A percentile compares a stretch with the other conserved stretches of the same genome.
Conservation (phyloP, 257 asterid species). For the Nicotiana attenuata region DNA sequence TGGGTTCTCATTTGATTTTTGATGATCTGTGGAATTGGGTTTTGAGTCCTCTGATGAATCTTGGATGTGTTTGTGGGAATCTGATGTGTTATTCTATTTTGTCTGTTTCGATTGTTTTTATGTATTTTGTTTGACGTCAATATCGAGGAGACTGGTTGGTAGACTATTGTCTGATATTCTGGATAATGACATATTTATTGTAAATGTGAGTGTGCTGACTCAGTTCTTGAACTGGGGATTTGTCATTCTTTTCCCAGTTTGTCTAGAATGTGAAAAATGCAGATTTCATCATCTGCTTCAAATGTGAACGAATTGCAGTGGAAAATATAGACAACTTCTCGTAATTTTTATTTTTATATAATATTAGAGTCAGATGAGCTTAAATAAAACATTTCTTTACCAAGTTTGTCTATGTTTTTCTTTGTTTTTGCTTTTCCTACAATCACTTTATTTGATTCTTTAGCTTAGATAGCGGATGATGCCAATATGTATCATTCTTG, state of each 20-base stretch:
- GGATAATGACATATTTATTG: not conserved
- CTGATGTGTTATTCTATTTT: slow-evolving; percentile 3
- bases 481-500: not conserved
- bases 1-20: not conserved
- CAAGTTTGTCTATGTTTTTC: not conserved
- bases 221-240: not conserved
- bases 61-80: not conserved
- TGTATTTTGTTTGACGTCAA: not conserved
- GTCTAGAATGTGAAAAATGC: too few relatives aligned
- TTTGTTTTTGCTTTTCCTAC: not conserved
- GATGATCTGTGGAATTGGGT: not conserved
- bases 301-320: too few relatives aligned
- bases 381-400: too few relatives aligned
- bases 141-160: slow-evolving; percentile 5
- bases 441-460: not conserved
- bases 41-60: not conserved
- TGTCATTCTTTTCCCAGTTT: not conserved
- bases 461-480: not conserved
- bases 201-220: not conserved
- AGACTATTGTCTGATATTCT: not conserved
- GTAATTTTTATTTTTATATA: not conserved
- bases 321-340: not conserved
- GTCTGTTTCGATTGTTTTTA: not conserved
- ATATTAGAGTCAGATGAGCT: not conserved
- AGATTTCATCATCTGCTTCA: too few relatives aligned